Base-by-base conservation (phyloP, 805 yeast genomes). In the Ogataea polymorpha region DNA sequence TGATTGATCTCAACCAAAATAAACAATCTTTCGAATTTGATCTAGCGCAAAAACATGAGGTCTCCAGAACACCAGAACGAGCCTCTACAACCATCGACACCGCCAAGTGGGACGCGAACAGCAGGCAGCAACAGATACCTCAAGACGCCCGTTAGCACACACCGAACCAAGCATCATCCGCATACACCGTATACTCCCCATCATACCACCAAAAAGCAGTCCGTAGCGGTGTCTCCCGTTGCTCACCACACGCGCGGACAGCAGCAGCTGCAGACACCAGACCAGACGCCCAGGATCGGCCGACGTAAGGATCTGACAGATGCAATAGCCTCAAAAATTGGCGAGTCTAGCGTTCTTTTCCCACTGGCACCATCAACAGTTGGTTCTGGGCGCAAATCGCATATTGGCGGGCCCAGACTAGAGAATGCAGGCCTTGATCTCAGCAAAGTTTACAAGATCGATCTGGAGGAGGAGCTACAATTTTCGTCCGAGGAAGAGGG, bases 331-430 rank as follows among this genome's bases (percentile, higher is more conserved):
- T 36, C 42, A 15, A 48, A 44, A 25, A 17, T 41, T 12, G 35
- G 31, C 26, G 46, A 39, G 13, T 48, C 40, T 13, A 32, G 37
- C 13, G 43, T 47, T 4, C 13, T 60, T 23, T 61, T 61, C 38
- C 65, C 63, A 10, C 36, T 49, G 9, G 60, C 62, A 2, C 58
- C 52, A 5, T 59, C 65, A 1, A 58, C 63, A 1, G 49, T 60
- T 9, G 65, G 65, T 3, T 49, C 59, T 8, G 65, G 65, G 1
- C 50, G 62, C 41, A 40, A 42, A 16, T 29, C 37, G 10, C 21
- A 26, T 13, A 32, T 20, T 11, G 37, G 23, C n/a, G 38, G 38
- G 16, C 45, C 41, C 17, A 41, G 26, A 30, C 35, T 45, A 21
- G 36, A 40, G 9, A 23, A 28, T 1, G 27, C 49, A 4, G 37